Percentiles rank a stretch among this genome's conserved stretches.
phyloP scores from a whole-genome alignment of 352 stramenopile genomes.

The Elongisporangium prolatum region DNA sequence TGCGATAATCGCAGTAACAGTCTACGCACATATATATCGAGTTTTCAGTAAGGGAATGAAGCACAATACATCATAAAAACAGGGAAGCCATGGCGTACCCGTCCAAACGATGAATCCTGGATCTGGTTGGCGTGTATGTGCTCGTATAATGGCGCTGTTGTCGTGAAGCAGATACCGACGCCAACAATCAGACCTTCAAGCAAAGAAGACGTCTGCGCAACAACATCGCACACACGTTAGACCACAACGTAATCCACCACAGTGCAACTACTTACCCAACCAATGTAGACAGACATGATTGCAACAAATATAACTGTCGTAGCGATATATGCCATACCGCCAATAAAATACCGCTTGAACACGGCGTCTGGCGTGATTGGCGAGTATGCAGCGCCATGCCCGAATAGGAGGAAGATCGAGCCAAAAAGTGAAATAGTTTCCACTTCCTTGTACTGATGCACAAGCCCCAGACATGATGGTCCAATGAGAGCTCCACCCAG shows the following conservation, averaged over 20 bases:
- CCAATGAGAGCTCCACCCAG: slow-evolving; percentile 88
- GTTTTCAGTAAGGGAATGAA: no score
- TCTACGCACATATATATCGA: slow-evolving; percentile 27
- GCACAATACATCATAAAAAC: no score
- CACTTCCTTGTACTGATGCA: slow-evolving; percentile 88
- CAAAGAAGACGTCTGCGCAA: slow-evolving; percentile 51
- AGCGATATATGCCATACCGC: slow-evolving; percentile 67
- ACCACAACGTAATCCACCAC: background rate
- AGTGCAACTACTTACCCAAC: slow-evolving; percentile 37
- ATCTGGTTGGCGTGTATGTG: slow-evolving; percentile 79
- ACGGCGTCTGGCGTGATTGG: slow-evolving; percentile 60
- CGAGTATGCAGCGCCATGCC: slow-evolving; percentile 75
- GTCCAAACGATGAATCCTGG: slow-evolving; percentile 73
- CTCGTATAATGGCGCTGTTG: slow-evolving; percentile 76
- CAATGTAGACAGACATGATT: slow-evolving; percentile 63
- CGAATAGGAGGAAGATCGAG: slow-evolving; percentile 92
- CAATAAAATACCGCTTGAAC: slow-evolving; percentile 69
- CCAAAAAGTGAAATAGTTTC: slow-evolving; percentile 93
- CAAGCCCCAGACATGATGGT: slow-evolving; percentile 81
- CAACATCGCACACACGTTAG: background rate
- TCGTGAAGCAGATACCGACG: slow-evolving; percentile 77
- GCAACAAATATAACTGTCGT: slow-evolving; percentile 69
- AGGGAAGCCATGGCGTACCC: slow-evolving; percentile 33
- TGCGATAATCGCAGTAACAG: slow-evolving; percentile 80
- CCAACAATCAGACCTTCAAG: slow-evolving; percentile 74